Base-by-base conservation (phyloP, 2,329 filamentous ascomycete species). In the Incumbomyces lentus region DNA sequence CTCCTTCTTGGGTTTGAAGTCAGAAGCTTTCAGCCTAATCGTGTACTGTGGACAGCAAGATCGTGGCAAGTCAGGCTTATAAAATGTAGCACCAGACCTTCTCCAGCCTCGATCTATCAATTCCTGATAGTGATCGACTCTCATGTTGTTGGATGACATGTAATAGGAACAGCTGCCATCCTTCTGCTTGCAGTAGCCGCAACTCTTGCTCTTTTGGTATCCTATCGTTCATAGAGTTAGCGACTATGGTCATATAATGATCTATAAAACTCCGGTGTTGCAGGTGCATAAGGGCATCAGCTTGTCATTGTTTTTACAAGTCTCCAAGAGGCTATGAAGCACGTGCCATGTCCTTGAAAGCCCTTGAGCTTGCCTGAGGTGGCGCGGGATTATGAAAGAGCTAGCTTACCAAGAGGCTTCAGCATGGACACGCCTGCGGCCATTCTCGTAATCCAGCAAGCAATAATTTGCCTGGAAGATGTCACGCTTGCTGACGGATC, bases 21-120 rank as follows among this genome's bases (percentile, higher is more conserved):
- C 62, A 3, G 62, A 56, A 1, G 64, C 68, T 53, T 69, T 64
- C 37, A 73, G 59, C 40, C 69, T 67, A 52, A 73, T 62, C 11
- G 70, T 72, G 53, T 73, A 96, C 60, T 95, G 88, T 37, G 89
- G 88, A 63, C 92, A 98, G 60, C 92, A 98, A 51, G 87, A 85
- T 47, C 80, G 73, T 49, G 75, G 75, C 58, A 86, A 81, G 63
- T 73, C 70, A 52, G 67, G 70, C 55, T 71, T 72, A 56, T 73
- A 73, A 56, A 70, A 72, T 39, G 70, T 60, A 10, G 62, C 67
- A 2, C 70, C 70, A 33, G 70, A 72, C 53, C 70, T 71, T 61
- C 70, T 64, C 70, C 70, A 73, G 38, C 70, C 70, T 37, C 67
- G 61, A 55, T 72, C 66, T 49, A 72, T 61, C 16, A 73, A 62